Conservation (phyloP, 2,329 filamentous ascomycete genomes). For the Septoria petroselini region DNA sequence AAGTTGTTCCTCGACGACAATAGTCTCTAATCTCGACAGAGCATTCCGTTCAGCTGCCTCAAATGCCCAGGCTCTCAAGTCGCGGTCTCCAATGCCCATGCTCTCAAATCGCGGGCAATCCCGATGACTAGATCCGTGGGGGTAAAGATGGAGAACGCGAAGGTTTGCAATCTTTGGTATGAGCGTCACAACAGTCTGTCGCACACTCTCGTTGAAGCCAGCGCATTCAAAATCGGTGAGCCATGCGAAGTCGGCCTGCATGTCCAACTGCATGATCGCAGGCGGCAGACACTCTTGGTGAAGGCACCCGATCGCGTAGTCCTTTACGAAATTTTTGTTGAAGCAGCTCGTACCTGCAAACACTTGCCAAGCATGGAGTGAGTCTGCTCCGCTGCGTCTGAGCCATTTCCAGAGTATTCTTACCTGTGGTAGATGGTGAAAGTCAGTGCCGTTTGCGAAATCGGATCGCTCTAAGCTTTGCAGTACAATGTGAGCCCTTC, state of each 20-base stretch:
- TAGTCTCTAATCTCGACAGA: constrained; percentile 20
- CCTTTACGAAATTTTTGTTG: not conserved
- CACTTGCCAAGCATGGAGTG: constrained; percentile 7
- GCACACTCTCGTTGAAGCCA: no score
- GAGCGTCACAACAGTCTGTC: no score
- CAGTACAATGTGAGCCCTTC: no score
- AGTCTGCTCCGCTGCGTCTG: not conserved
- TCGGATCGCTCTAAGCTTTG: no score
- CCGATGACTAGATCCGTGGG: no score
- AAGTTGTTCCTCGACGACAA: constrained; percentile 20
- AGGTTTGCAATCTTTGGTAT: constrained; percentile 14
- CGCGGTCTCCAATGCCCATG: constrained; percentile 28
- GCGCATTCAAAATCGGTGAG: constrained; percentile 22
- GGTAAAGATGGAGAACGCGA: constrained; percentile 20
- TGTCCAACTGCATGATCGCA: not conserved
- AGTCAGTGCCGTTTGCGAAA: no score
- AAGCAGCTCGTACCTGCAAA: constrained; percentile 10
- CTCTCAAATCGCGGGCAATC: constrained; percentile 24
- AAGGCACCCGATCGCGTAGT: constrained; percentile 1
- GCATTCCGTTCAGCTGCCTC: constrained; percentile 19
- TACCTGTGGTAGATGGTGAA: no score
- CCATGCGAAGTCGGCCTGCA: no score
- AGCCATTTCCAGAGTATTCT: constrained; percentile 21
- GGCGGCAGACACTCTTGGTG: not conserved
- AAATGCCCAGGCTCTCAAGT: constrained; percentile 26